Percentiles rank a stretch among this genome's conserved stretches.
Evolutionary conservation across 495 filamentous ascomycete species (phyloP).

Genomic region (Penicillium cinerascens): DNA sequence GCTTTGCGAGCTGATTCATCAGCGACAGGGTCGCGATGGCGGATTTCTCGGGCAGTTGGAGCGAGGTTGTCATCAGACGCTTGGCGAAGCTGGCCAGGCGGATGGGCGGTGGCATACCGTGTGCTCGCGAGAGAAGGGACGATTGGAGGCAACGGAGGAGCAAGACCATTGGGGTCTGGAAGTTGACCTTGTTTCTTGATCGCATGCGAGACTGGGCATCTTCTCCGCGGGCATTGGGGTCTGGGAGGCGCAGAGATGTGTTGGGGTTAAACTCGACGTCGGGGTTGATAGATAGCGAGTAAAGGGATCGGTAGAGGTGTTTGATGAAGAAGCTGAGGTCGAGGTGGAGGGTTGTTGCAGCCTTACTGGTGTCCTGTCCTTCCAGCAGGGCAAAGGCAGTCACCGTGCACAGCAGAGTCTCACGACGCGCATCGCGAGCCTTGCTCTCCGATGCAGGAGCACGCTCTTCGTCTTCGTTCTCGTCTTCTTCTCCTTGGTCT

Average conservation of each 20-base stretch:
- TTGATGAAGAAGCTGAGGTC: constrained; percentile 93
- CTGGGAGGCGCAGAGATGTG: constrained; percentile 74
- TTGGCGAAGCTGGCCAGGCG: constrained; percentile 92
- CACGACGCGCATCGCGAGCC: constrained; percentile 67
- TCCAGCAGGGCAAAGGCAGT: constrained; percentile 92
- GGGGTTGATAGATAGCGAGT: constrained; percentile 70
- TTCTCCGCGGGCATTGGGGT: constrained; percentile 54
- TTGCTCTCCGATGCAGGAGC: constrained; percentile 29
- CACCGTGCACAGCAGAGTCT: constrained; percentile 89
- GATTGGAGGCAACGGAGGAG: constrained; percentile 80
- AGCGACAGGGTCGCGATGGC: constrained; percentile 71
- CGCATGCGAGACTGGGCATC: constrained; percentile 17
- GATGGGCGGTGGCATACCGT: constrained; percentile 63
- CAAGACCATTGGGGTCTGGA: constrained; percentile 87
- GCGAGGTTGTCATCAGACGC: constrained; percentile 72
- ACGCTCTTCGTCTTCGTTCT: constrained; percentile 38
- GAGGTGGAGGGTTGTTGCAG: constrained; percentile 67
- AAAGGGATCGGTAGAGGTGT: constrained; percentile 81
- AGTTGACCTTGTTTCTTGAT: constrained; percentile 70
- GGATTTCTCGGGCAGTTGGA: constrained; percentile 89
- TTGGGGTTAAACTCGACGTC: constrained; percentile 78
- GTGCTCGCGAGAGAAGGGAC: constrained; percentile 53
- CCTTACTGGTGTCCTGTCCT: constrained; percentile 72
- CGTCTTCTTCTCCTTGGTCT: constrained; percentile 34
- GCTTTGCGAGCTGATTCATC: constrained; percentile 68